Evolutionary conservation across 768 basidiomycete genomes (phyloP), one percentile per base, ranked within the genome.

Genomic region (Leccinum disarticulatum): DNA sequence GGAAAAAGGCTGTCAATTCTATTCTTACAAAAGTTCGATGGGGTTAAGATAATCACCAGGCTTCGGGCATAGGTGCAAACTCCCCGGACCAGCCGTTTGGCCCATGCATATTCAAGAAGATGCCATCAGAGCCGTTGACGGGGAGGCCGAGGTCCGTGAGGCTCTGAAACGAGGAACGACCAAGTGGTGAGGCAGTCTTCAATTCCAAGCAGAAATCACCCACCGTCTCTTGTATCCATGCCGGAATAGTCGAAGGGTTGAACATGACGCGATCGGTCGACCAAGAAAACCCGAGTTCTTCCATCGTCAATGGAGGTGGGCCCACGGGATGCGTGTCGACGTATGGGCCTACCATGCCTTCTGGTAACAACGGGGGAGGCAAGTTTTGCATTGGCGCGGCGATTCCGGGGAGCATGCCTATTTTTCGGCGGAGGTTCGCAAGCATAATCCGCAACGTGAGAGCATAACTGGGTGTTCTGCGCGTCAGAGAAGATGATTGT

Each of bases 401-500:
- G 30, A 79, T 74, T 11, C 80, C 83, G 49, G 80, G 79, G 13
- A 74, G 72, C 61, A 91, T 77, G 6, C 92, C 91, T 46, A 95
- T 83, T 76, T 94, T 96, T 60, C 94, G 88, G 49, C 93, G 86
- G 59, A 96, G 82, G 74, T 92, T 93, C 52, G 93, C 89, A 54
- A 97, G 83, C 94, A 96, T 95, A 68, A 97, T 88, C 55, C 94
- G 88, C 27, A 98, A 79, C 6, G 95, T 92, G 38, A 95, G 77
- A 2, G 95, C 93, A 70, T 97, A 96, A 50, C 90, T 92, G 56
- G 27, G 49, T n/a, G 11, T 19, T 52, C 54, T 22, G 14, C 11
- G 19, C 14, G 53, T 72, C 43, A 72, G 63, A 47, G 33, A 52
- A 33, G 36, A 36, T 19, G 43, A 43, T 33, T 17, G 4, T 28